phyloP scores from a whole-genome alignment of 345 rosid species.

The Boechera divaricarpa region DNA sequence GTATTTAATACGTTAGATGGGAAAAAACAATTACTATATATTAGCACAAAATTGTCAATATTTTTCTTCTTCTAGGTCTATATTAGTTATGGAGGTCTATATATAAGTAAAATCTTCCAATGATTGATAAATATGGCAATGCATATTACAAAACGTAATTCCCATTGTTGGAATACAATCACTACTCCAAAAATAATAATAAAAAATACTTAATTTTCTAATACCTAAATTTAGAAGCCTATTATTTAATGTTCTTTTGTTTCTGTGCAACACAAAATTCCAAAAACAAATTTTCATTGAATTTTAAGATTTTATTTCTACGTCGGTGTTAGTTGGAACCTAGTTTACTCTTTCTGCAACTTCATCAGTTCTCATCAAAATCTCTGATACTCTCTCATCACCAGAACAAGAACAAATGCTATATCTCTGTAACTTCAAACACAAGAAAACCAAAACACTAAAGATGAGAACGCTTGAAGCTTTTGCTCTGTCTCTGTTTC shows the following conservation, averaged over 20 bases:
- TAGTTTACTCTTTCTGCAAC: slow-evolving; percentile 26
- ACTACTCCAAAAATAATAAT: neutral
- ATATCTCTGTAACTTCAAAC: slow-evolving; percentile 40
- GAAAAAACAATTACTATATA: neutral
- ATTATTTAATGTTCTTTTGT: slow-evolving; percentile 18
- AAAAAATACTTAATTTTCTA: neutral
- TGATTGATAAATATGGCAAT: neutral
- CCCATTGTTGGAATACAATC: slow-evolving; percentile 16
- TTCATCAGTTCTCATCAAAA: slow-evolving; percentile 26
- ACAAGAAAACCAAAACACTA: slow-evolving; percentile 29
- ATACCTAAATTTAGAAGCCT: slow-evolving; percentile 3
- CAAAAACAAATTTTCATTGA: slow-evolving; percentile 8
- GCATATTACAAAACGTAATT: slow-evolving; percentile 13
- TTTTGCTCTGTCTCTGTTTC: slow-evolving; percentile 36
- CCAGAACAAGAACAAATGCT: slow-evolving; percentile 29
- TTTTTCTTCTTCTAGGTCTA: neutral
- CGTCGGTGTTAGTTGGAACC: slow-evolving; percentile 40
- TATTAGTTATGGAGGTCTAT: neutral
- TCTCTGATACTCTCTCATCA: slow-evolving; percentile 21
- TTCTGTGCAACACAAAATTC: slow-evolving; percentile 35
- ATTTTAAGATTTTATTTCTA: neutral
- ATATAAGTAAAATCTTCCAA: neutral
- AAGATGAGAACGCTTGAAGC: slow-evolving; percentile 37
- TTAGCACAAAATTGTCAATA: slow-evolving; percentile 23
- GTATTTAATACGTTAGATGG: neutral